These are phyloP conservation scores for Dissophora globulifera DNA, from an alignment of 192 early-diverging fungal genomes.

Conservation along the genomic window DNA sequence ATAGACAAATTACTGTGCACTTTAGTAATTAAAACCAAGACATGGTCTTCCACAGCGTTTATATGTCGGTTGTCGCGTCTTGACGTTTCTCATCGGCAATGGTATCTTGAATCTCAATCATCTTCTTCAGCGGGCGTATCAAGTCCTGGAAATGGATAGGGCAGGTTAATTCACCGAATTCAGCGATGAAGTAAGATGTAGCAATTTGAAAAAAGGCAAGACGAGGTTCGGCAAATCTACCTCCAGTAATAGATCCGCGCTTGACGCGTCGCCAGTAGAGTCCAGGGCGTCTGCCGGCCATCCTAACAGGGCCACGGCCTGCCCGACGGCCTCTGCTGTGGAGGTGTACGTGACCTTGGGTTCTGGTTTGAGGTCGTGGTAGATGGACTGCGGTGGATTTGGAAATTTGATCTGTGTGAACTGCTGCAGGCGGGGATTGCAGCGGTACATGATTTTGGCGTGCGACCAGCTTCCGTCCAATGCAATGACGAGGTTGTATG, in stretches of 20 bases:
- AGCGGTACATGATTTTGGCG: slow-evolving; percentile 53
- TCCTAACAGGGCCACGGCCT: slow-evolving; percentile 40
- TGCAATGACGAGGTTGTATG: slow-evolving; percentile 47
- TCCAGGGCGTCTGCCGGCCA: slow-evolving; percentile 16
- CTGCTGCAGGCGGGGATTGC: slow-evolving; percentile 51
- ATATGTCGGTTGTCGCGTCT: neutral
- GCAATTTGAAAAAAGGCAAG: neutral
- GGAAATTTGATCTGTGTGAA: slow-evolving; percentile 47
- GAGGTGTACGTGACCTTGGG: slow-evolving; percentile 46
- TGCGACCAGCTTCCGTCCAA: slow-evolving; percentile 55
- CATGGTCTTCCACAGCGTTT: no score
- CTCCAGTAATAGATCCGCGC: slow-evolving; percentile 27
- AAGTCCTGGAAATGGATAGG: slow-evolving; percentile 33
- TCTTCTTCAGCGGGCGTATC: slow-evolving; percentile 35
- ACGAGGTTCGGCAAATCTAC: neutral
- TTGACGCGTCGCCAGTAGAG: no score
- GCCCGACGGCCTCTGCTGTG: slow-evolving; percentile 51
- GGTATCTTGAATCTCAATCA: slow-evolving; percentile 45
- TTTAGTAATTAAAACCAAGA: no score
- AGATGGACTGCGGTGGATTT: slow-evolving; percentile 45
- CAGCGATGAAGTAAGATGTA: no score
- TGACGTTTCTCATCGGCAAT: slow-evolving; percentile 23
- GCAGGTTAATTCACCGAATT: no score
- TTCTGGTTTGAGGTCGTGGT: slow-evolving; percentile 49
- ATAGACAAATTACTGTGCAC: no score